Evolutionary conservation across 202 grass and related monocot species (phyloP).

Genomic region (Bolboschoenoplectus hybrid): DNA sequence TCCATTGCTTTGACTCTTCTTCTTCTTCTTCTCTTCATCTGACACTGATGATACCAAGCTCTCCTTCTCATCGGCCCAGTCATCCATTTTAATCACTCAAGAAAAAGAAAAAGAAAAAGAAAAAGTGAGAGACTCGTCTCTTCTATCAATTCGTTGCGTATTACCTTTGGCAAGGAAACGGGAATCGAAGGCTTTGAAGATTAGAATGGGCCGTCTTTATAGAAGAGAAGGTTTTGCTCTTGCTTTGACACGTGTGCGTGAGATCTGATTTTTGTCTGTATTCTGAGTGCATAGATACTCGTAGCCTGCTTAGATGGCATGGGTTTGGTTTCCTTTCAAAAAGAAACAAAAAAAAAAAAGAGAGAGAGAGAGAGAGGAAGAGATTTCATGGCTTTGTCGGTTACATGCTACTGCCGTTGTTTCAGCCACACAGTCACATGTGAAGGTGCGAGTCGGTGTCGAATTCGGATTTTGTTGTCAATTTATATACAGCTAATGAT

Average conservation of each 20-base stretch:
- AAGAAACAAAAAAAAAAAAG: too few relatives aligned
- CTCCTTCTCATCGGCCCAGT: constrained; percentile 59
- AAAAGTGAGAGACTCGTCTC: neutral
- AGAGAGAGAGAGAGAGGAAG: neutral
- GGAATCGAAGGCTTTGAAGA: neutral
- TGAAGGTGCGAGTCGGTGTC: neutral
- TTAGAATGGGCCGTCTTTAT: constrained; percentile 34
- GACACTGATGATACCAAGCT: constrained; percentile 46
- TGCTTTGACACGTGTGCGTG: neutral
- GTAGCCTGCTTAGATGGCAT: neutral
- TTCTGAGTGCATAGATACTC: neutral
- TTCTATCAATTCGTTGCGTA: neutral
- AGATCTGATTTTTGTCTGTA: constrained; percentile 1
- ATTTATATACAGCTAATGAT: neutral
- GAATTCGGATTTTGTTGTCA: neutral
- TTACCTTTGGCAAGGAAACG: neutral
- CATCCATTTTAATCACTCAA: constrained; percentile 48
- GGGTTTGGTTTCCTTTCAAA: neutral
- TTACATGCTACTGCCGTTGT: neutral
- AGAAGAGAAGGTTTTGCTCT: neutral
- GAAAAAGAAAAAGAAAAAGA: neutral
- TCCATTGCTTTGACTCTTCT: constrained; percentile 3
- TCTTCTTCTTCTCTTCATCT: constrained; percentile 28
- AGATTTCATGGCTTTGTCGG: neutral
- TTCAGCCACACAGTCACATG: neutral